Base-by-base conservation (phyloP, 192 early-diverging fungal species). In the Coemansia sp. region DNA sequence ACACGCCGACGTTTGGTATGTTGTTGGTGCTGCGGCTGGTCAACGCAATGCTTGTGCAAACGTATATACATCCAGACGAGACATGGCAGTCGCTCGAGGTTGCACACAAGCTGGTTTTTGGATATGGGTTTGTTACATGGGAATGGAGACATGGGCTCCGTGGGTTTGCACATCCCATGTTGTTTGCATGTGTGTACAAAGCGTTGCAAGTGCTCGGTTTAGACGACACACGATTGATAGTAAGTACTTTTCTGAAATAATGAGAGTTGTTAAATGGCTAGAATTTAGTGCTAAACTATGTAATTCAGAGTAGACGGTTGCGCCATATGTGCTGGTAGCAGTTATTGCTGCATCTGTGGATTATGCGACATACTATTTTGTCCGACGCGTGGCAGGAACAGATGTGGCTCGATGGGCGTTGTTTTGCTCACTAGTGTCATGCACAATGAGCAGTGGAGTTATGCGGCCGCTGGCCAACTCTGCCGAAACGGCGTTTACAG, bases 81-180 rank as follows among this genome's bases (percentile, higher is more conserved):
- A 96, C 92, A 80, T 98, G 95, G 95, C 96, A 98, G 75, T 87
- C 89, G 25, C 87, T 91, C 45, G 96, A 98, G 77, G 90, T 98
- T 14, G 95, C 90, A 0, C 94, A 98, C 77, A 70, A 79, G 25
- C 65, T 84, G n/a, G 87, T 90, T 2, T 97, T 96, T 85, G 92
- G 92, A 63, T 88, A 91, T 67, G 96, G 96, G 3, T 92, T 91
- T 60, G 62, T 92, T 71, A 96, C 96, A 3, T 98, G 96, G 95
- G 95, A 97, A 71, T 98, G 96, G 96, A 67, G 77, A 51, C 82
- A 92, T 35, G 71, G 73, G 23, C 87, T 98, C 22, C 86, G 96
- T 50, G 88, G 93, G 16, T 88, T 86, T 52, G 84, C 87, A 12
- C 92, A 97, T 78, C 96, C 96, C 8, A 69, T 89, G 62, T 59